Percentiles rank a stretch among this genome's conserved stretches.
These are phyloP conservation scores for Ganoderma boninense DNA, from an alignment of 1,284 basidiomycete genomes.

Conservation along the genomic window DNA sequence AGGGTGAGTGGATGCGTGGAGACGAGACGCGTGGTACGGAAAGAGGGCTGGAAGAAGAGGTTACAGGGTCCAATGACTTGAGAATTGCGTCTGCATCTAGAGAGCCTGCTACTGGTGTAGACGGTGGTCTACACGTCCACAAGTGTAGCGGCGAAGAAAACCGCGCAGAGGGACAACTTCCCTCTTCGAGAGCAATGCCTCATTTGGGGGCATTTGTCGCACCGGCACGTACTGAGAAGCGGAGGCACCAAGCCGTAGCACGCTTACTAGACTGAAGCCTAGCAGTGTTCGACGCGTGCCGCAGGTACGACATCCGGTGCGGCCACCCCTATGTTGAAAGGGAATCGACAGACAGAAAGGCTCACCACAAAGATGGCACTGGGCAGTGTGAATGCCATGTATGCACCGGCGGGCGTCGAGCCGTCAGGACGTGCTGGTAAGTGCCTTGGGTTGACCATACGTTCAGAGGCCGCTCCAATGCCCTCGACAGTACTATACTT, in stretches of 20 bases:
- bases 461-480: background rate
- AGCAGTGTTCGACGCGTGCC: background rate
- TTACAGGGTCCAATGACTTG: background rate
- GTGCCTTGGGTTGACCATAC: background rate
- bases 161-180: background rate
- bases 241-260: background rate
- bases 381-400: background rate
- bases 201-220: background rate
- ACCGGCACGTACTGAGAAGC: background rate
- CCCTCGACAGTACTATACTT: background rate
- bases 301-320: background rate
- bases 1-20: background rate
- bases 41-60: background rate
- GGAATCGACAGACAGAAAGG: background rate
- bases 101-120: background rate
- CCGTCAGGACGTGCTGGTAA: background rate
- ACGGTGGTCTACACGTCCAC: background rate
- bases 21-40: background rate
- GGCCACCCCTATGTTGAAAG: background rate
- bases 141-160: background rate
- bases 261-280: background rate
- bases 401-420: too few species aligned
- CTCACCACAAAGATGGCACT: background rate
- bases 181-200: background rate
- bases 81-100: background rate